Evolutionary conservation across 2,329 filamentous ascomycete genomes (phyloP), one percentile per base, ranked within the genome.

Genomic region (Colletotrichum tabaci): DNA sequence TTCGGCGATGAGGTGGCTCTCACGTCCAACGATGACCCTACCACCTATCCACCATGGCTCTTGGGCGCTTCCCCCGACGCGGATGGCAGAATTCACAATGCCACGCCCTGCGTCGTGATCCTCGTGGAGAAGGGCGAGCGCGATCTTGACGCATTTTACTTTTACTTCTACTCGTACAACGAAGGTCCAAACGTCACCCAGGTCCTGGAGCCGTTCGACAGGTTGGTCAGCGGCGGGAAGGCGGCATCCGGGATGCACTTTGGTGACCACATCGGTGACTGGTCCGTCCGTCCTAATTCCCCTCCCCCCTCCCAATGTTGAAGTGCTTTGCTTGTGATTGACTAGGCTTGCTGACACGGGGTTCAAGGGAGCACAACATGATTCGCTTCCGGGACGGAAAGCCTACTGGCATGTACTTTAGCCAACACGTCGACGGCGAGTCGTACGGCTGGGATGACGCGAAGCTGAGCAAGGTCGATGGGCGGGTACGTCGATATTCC

Each of bases 121-220:
- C 46, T 81, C 10, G 78, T 81, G 0, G 76, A 79, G 16, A 78
- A 77, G 64, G 72, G 64, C 42, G 49, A 75, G 7, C 38, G 73
- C 1, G 77, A 80, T 7, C 9, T 80, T 1, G 80, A 80, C 42
- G 79, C 78, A 0, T 81, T 81, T 12, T 81, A 77, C 66, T 81
- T 81, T 49, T 81, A 81, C 30, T 81, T 81, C 18, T 81, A 81
- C 60, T 80, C 79, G 0, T 81, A 77, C 30, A 78, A 81, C 1
- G 76, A 78, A 38, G 79, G 79, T 0, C 74, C 78, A 0, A 80
- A 80, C 21, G 75, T 80, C 63, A 80, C 77, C 0, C 80, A 80
- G 46, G 79, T 81, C 0, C 16, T 80, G 35, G 76, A 78, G 35
- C 79, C 79, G 0, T 42, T 81, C 7, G 68, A 80, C 2, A 66